Evolutionary conservation across 225 moss, liverwort and hornwort species (phyloP).

Genomic region (Bryoerythrophyllum caledonicum): DNA sequence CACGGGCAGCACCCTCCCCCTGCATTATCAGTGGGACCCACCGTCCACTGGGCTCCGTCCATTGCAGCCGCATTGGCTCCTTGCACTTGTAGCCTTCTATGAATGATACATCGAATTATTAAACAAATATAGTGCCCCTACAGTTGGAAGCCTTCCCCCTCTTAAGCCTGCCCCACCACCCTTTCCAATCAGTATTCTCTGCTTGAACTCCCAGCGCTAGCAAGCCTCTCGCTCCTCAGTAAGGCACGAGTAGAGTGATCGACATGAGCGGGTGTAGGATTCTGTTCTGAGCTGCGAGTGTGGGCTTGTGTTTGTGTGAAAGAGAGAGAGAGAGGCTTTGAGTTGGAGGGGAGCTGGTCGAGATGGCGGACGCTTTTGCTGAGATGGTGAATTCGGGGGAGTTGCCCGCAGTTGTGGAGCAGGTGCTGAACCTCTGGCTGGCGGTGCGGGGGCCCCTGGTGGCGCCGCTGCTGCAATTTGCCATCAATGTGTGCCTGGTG

Average conservation of each 20-base stretch:
- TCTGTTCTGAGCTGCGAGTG: not conserved
- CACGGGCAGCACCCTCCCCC: not conserved
- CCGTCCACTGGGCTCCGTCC: not conserved
- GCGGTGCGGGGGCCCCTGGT: constrained; percentile 55
- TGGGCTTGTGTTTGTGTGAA: not conserved
- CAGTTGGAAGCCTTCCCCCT: not conserved
- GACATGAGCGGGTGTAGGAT: not conserved
- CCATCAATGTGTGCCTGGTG: constrained; percentile 65
- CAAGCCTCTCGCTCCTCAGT: not conserved
- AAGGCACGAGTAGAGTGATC: not conserved
- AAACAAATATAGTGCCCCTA: not conserved
- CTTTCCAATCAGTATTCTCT: not conserved
- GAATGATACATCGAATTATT: constrained; percentile 21
- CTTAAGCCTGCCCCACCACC: constrained; percentile 19
- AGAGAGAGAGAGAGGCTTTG: not conserved
- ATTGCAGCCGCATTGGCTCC: not conserved
- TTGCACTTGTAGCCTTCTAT: not conserved
- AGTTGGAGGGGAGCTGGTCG: not conserved
- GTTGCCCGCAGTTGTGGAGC: constrained; percentile 34
- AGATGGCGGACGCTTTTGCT: constrained; percentile 27
- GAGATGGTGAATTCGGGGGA: not conserved
- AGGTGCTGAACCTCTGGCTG: constrained; percentile 62
- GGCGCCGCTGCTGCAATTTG: constrained; percentile 58
- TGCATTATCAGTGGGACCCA: constrained; percentile 18
- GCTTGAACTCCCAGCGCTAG: too few species aligned